Evolutionary conservation across 495 filamentous ascomycete species (phyloP), one percentile per base, ranked within the genome.

Genomic region (Lasiosphaeria ovina): DNA sequence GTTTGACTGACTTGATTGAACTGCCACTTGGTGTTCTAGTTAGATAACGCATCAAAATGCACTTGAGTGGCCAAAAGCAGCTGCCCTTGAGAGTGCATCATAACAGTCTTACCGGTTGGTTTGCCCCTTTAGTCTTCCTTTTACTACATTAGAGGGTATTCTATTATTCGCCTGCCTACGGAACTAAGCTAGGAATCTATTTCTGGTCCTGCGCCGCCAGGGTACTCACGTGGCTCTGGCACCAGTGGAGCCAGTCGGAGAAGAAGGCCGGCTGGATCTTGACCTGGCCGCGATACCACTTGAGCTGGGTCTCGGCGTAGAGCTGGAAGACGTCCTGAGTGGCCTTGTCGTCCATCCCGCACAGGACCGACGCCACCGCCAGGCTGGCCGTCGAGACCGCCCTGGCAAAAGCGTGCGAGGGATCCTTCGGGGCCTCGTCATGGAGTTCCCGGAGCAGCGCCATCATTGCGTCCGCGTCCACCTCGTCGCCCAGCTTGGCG

Each of bases 371-470:
- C 6, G 80, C 79, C 0, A 83, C 70, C 1, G 82, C 67, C 51
- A 83, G 56, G 60, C 79, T 79, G 1, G 79, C 77, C 12, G 73
- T 76, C 50, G 79, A 82, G 1, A 74, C 79, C 24, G 81, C 78
- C 58, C 74, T 73, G 6, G 72, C 73, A 58, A 80, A 83, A 11
- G 74, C 74, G 48, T 83, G 79, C 14, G 79, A 70, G 24, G 59
- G 60, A 49, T 88, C 87, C 51, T 82, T 83, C 33, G 78, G 76
- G 3, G 89, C 89, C 73, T 95, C 89, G 17, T 77, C 71, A 63
- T 97, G 93, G 36, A 98, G 80, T 17, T 77, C 77, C 57, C 75
- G 71, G 51, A 98, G 74, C 3, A 92, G 74, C 31, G 72, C 76
- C 77, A 87, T 81, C 4, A 79, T 64, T 9, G 65, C 66, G n/a